Evolutionary conservation across 768 basidiomycete genomes (phyloP).

Genomic region (Boletus rex-veris): DNA sequence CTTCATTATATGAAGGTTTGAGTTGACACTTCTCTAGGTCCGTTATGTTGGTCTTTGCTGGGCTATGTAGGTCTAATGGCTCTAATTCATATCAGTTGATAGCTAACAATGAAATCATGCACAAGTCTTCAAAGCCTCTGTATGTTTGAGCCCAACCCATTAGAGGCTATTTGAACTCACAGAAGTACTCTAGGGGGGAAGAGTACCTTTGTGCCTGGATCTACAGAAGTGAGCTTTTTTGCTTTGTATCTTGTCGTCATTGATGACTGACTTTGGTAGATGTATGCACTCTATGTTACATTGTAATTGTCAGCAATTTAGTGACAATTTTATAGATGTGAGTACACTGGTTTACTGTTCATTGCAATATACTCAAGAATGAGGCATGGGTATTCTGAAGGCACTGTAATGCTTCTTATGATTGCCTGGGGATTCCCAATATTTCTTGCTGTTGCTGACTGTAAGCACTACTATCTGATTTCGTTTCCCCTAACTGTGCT

Average conservation of each 20-base stretch:
- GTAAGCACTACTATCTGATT: not conserved
- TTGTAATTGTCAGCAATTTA: not conserved
- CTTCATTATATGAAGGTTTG: not conserved
- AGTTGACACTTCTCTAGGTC: not conserved
- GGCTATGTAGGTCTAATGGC: not conserved
- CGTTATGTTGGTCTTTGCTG: not conserved
- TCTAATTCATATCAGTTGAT: not conserved
- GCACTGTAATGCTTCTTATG: not conserved
- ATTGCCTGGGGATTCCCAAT: conserved; percentile 2
- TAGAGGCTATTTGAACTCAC: not conserved
- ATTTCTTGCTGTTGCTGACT: conserved; percentile 9
- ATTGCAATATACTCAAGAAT: too few relatives aligned
- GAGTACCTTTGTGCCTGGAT: not conserved
- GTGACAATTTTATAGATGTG: conserved; percentile 6
- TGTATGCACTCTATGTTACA: not conserved
- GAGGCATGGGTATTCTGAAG: not conserved
- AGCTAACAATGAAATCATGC: not conserved
- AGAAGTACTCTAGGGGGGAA: not conserved
- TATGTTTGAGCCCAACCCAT: not conserved
- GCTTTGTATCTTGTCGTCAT: too few relatives aligned
- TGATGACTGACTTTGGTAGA: not conserved
- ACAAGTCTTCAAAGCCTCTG: not conserved
- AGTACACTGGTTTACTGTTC: not conserved
- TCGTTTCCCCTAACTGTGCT: not conserved
- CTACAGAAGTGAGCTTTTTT: not conserved